These are phyloP conservation scores for Maudiozyma barnettii DNA, from an alignment of 805 yeast species.

Conservation along the genomic window DNA sequence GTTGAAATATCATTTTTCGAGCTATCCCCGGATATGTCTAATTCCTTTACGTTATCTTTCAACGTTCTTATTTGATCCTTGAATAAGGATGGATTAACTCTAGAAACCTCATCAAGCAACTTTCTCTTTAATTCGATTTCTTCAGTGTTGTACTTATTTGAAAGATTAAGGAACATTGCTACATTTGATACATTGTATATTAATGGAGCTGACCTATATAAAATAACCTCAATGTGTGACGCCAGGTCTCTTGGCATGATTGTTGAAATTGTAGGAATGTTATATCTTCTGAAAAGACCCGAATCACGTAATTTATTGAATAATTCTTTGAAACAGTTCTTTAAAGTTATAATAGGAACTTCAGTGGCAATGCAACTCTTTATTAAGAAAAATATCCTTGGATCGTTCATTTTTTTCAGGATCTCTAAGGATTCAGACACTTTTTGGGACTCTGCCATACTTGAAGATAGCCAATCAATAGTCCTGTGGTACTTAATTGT, in stretches of 20 bases:
- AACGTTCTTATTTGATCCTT: slow-evolving; percentile 48
- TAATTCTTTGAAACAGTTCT: slow-evolving; percentile 56
- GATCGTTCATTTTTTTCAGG: slow-evolving; percentile 47
- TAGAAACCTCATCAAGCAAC: slow-evolving; percentile 50
- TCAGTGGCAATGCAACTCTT: slow-evolving; percentile 45
- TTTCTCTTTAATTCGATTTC: slow-evolving; percentile 34
- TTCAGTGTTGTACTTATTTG: slow-evolving; percentile 24
- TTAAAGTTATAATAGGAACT: slow-evolving; percentile 50
- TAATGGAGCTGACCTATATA: slow-evolving; percentile 53
- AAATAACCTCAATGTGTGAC: slow-evolving; percentile 43
- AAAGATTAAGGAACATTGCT: slow-evolving; percentile 36
- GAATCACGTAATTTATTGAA: slow-evolving; percentile 45
- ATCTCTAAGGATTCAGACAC: slow-evolving; percentile 43
- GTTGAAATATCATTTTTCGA: slow-evolving; percentile 14
- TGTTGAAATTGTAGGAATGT: slow-evolving; percentile 24
- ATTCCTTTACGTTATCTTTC: slow-evolving; percentile 29
- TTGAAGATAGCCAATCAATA: slow-evolving; percentile 49
- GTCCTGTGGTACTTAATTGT: slow-evolving; percentile 41
- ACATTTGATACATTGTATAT: slow-evolving; percentile 60
- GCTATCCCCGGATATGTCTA: slow-evolving; percentile 7
- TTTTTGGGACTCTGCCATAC: slow-evolving; percentile 45
- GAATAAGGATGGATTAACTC: slow-evolving; percentile 53
- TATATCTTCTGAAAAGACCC: slow-evolving; percentile 34
- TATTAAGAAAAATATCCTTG: slow-evolving; percentile 49
- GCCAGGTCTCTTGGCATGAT: slow-evolving; percentile 42